Conservation (phyloP, 2,329 filamentous ascomycete genomes). For the Aspergillus sp. region DNA sequence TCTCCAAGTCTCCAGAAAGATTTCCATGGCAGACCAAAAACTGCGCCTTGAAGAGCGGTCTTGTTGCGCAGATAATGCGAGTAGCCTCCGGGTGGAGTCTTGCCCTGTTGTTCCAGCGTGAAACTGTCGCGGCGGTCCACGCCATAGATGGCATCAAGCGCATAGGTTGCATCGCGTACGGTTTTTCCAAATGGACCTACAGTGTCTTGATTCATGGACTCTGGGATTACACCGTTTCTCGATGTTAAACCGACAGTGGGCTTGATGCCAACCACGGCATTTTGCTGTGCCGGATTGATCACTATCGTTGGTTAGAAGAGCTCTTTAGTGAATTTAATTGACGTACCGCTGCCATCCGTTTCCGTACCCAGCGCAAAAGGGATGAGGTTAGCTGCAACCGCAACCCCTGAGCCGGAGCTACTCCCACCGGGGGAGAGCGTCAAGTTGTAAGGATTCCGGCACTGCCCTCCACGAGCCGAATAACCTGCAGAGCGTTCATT, state of each 20-base stretch:
- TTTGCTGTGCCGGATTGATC: conserved; percentile 63
- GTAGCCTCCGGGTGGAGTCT: conserved; percentile 51
- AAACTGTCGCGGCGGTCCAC: conserved; percentile 58
- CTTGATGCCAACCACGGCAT: conserved; percentile 64
- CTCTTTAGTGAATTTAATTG: no score
- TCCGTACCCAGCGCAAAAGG: conserved; percentile 64
- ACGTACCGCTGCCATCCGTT: conserved; percentile 56
- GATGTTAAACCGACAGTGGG: conserved; percentile 67
- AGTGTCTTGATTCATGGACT: conserved; percentile 59
- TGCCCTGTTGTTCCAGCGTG: conserved; percentile 49
- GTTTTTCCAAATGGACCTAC: conserved; percentile 61
- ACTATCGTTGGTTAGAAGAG: conserved; percentile 31
- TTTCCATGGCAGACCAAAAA: conserved; percentile 63
- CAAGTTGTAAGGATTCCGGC: conserved; percentile 59
- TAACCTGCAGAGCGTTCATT: conserved; percentile 62
- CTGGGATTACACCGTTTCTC: conserved; percentile 55
- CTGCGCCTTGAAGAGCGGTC: conserved; percentile 50
- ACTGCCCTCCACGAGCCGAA: conserved; percentile 56
- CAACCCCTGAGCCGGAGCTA: conserved; percentile 58
- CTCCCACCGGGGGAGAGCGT: conserved; percentile 61
- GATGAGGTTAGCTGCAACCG: conserved; percentile 55
- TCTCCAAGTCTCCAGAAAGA: conserved; percentile 61
- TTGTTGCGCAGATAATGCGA: conserved; percentile 48
- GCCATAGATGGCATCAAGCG: conserved; percentile 61
- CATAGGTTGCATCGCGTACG: conserved; percentile 59